Base-by-base conservation (phyloP, 768 basidiomycete species). In the Termitomyces heimii region DNA sequence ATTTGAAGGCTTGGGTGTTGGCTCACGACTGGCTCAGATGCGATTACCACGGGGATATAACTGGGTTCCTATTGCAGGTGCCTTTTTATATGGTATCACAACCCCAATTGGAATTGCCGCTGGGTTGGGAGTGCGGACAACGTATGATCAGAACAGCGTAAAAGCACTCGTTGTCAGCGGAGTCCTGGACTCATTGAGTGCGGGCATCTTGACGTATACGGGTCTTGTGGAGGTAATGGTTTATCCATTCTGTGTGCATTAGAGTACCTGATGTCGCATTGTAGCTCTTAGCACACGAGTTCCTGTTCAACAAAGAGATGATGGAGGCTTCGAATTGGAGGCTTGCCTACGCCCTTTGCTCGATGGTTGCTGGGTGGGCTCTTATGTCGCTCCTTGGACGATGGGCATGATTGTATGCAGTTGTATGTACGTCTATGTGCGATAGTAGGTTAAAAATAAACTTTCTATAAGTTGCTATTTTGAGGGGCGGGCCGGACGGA, bases 1-100 rank as follows among this genome's bases (percentile, higher is more conserved):
- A 43, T 98, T 98, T 65, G 96, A 98, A 70, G 96, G 94, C 22
- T 81, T 98, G 45, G 96, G 94, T 68, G 76, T 98, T 22, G 96
- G 96, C 9, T 86, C 94, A 0, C 89, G 96, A 9, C 76, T 98
- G 12, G 92, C 95, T 1, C 84, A 78, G 68, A 79, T 98, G 66
- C 71, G 73, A 18, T 74, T 94, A 2, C 79, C 89, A 0, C 60
- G 67, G 1, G 67, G 69, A 57, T 89, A 84, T 65, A 71, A 67
- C 54, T 84, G 73, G 70, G 67, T 89, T 1, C 87, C 90, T 4
- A 66, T 82, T 44, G 61, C 71, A 32, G 90, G 77, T 2, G 90
- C 85, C 5, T 8, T 82, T 12, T 55, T 88, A 13, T 96, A 88
- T 65, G 88, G 86, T 2, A 64, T 91, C 54, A 88, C 88, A 1